Base-by-base conservation (phyloP, 768 basidiomycete species). In the Xanthoconium purpureum region DNA sequence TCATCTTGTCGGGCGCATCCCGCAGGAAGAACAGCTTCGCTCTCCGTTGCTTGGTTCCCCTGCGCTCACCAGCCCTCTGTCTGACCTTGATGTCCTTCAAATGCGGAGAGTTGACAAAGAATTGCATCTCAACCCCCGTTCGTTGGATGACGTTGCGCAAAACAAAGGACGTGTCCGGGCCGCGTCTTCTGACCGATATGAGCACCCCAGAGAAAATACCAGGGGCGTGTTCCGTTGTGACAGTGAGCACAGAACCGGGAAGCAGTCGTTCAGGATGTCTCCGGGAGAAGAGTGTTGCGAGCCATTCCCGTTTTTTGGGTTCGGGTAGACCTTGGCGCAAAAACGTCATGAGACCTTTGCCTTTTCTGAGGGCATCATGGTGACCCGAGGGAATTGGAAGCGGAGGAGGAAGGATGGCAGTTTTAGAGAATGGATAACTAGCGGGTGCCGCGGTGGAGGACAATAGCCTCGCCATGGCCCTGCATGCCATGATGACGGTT, bases 51-150 rank as follows among this genome's bases (percentile, higher is more conserved):
- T 80, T 80, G 57, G 78, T 80, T 6, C 80, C 80, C 59, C 65
- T 73, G 35, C 71, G 68, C n/a, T 62, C 65, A 18, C 74, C 73
- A 54, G 88, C 85, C 61, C 74, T 77, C 73, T 83, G 81, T 56
- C 94, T 75, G 57, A 98, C 76, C 73, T 86, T 85, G 73, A 98
- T 88, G 53, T 89, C 85, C 78, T 91, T 92, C 73, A 98, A 66
- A 67, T 91, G 83, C 30, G 96, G 95, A 50, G 89, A 91, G 66
- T 83, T 85, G 60, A 87, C 84, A 70, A 88, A 94, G 75, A 92
- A 90, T 66, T 88, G 88, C 88, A 92, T 88, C 78, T 98, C 96
- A 38, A 97, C 88, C 13, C 94, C 95, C 13, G 89, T 92, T 60
- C 93, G 81, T 64, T 92, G 89, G 50, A 98, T 81, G 61, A 97